Evolutionary conservation across 352 stramenopile genomes (phyloP).

Genomic region (Blastocystis sp.): DNA sequence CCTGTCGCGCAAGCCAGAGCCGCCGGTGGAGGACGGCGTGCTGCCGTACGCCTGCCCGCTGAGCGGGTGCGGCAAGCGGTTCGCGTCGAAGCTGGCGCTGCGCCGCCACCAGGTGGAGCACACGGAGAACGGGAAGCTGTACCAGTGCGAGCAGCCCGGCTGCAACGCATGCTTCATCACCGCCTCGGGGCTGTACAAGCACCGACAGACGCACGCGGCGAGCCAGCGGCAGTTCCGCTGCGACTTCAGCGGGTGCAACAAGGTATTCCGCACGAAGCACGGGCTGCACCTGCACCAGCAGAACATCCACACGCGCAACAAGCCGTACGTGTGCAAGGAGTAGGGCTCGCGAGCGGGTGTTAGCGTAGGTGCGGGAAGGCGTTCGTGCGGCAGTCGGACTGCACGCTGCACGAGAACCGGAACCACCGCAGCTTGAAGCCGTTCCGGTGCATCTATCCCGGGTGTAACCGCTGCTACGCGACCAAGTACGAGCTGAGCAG

Average conservation of each 20-base stretch:
- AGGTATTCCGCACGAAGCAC: constrained; percentile 31
- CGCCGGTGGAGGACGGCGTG: background rate
- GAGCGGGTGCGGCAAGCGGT: constrained; percentile 2
- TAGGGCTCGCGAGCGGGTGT: background rate
- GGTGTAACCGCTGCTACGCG: constrained; percentile 42
- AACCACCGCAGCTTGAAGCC: constrained; percentile 24
- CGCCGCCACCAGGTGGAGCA: background rate
- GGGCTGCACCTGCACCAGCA: constrained; percentile 45
- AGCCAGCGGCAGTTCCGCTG: background rate
- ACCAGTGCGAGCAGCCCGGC: background rate
- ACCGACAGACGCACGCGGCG: background rate
- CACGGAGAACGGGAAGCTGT: constrained; percentile 27
- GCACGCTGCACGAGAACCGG: constrained; percentile 42
- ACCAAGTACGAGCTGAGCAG: constrained; percentile 32
- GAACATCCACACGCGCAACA: constrained; percentile 27
- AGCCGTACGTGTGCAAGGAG: constrained; percentile 48
- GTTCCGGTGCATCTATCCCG: constrained; percentile 41
- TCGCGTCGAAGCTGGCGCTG: background rate
- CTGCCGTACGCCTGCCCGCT: background rate
- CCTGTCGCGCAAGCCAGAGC: background rate
- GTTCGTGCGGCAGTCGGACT: constrained; percentile 61
- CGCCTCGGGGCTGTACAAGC: constrained; percentile 13
- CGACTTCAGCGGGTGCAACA: background rate
- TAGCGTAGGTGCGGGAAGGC: constrained; percentile 33
- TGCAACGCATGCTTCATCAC: constrained; percentile 4